phyloP scores from a whole-genome alignment of 805 yeast genomes.

The Sugiyamaella valdiviana region DNA sequence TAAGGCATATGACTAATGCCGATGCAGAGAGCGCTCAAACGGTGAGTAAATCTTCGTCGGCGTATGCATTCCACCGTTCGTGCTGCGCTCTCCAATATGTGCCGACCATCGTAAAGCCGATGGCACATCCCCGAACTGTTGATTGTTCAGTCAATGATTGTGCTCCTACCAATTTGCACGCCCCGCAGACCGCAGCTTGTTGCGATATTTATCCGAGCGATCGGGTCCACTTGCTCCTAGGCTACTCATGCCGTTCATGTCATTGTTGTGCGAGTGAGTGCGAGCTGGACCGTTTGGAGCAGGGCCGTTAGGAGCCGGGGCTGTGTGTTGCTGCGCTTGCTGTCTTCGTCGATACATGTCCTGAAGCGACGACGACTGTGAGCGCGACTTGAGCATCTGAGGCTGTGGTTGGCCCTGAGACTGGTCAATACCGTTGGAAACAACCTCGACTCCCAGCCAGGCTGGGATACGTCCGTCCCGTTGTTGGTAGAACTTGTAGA shows the following conservation, averaged over 20 bases:
- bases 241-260: neutral
- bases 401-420: neutral
- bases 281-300: neutral
- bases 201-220: slow-evolving; percentile 17
- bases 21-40: no score
- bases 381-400: slow-evolving; percentile 3
- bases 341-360: slow-evolving; percentile 20
- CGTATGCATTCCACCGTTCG: no score
- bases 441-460: slow-evolving; percentile 28
- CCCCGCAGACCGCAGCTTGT: slow-evolving; percentile 18
- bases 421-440: slow-evolving; percentile 1
- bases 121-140: no score
- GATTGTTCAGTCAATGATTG: no score
- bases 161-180: slow-evolving; percentile 21
- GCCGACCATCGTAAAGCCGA: no score
- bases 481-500: slow-evolving; percentile 37
- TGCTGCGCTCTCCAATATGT: no score
- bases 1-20: no score
- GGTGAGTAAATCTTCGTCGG: no score
- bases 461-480: slow-evolving; percentile 24
- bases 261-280: neutral
- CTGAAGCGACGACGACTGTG: slow-evolving; percentile 15
- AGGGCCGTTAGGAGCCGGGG: neutral
- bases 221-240: slow-evolving; percentile 1
- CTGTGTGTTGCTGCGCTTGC: slow-evolving; percentile 8